Evolutionary conservation across 495 filamentous ascomycete genomes (phyloP).

Genomic region (Pseudoneurospora amorphoporcata): DNA sequence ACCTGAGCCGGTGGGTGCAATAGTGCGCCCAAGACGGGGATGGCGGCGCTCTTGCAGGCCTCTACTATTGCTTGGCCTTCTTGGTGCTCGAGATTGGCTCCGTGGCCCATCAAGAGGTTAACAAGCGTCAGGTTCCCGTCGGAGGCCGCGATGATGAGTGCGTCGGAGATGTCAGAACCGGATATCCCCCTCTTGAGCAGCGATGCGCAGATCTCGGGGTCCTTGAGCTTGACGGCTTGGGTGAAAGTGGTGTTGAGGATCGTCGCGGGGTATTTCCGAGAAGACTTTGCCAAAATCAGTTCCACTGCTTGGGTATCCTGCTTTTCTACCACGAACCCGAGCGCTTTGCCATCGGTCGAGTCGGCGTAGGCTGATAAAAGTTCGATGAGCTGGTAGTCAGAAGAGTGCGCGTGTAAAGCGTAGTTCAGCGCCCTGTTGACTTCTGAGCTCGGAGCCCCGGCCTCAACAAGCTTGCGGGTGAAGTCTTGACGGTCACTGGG

Average conservation of each 20-base stretch:
- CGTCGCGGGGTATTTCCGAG: constrained; percentile 11
- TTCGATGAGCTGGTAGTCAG: constrained; percentile 30
- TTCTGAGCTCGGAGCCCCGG: constrained; percentile 28
- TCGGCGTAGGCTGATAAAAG: constrained; percentile 30
- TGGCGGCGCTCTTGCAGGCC: constrained; percentile 29
- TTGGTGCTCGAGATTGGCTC: constrained; percentile 33
- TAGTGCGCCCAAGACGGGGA: constrained; percentile 32
- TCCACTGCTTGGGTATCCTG: constrained; percentile 26
- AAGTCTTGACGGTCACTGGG: constrained; percentile 32
- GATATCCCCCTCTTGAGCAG: constrained; percentile 29
- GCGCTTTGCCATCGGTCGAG: constrained; percentile 29
- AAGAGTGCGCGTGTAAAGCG: constrained; percentile 26
- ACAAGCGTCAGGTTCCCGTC: constrained; percentile 36
- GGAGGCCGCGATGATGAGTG: constrained; percentile 29
- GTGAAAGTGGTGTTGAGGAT: constrained; percentile 24
- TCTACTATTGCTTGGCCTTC: constrained; percentile 36
- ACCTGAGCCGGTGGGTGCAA: constrained; percentile 21
- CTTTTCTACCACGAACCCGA: constrained; percentile 25
- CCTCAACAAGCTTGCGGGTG: constrained; percentile 30
- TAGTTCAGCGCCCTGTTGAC: constrained; percentile 35
- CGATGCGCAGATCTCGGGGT: constrained; percentile 22
- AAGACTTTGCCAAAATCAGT: constrained; percentile 25
- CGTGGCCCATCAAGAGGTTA: constrained; percentile 28
- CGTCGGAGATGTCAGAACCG: constrained; percentile 27
- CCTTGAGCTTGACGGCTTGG: constrained; percentile 21